phyloP scores from a whole-genome alignment of 345 rosid species.

The Arabidopsis suecica region DNA sequence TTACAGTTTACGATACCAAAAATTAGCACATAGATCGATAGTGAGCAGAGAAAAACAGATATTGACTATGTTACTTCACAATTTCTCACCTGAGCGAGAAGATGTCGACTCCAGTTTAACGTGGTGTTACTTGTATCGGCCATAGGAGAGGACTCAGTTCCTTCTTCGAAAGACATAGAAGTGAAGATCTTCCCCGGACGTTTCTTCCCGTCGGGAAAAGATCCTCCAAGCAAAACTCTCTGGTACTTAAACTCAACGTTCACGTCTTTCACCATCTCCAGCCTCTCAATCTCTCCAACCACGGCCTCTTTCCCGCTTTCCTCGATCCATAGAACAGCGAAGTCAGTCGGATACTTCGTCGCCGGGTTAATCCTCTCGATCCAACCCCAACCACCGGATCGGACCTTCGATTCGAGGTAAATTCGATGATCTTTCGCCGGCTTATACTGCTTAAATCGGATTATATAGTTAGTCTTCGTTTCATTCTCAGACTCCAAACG shows the following conservation, averaged over 20 bases:
- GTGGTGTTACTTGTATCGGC: conserved; percentile 64
- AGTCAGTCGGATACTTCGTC: conserved; percentile 77
- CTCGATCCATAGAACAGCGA: conserved; percentile 68
- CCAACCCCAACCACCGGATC: conserved; percentile 85
- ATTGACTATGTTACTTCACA: not conserved
- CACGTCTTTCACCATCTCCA: conserved; percentile 80
- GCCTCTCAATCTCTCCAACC: conserved; percentile 63
- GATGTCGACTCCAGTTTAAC: conserved; percentile 75
- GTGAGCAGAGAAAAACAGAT: too few relatives aligned
- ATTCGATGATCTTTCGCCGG: conserved; percentile 58
- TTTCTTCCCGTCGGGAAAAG: conserved; percentile 67
- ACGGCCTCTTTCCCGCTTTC: conserved; percentile 55
- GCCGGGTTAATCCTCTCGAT: conserved; percentile 82
- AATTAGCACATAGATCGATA: not conserved
- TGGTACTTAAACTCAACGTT: conserved; percentile 67
- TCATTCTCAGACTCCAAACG: conserved; percentile 17
- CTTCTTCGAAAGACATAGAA: conserved; percentile 81
- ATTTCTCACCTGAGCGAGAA: conserved; percentile 64
- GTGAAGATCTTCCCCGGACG: conserved; percentile 91
- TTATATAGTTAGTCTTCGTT: conserved; percentile 56
- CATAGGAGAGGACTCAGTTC: conserved; percentile 37
- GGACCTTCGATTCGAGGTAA: conserved; percentile 62
- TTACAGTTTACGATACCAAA: conserved; percentile 10
- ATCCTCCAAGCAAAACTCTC: conserved; percentile 67
- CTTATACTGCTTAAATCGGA: conserved; percentile 76